Evolutionary conservation across 2,329 filamentous ascomycete genomes (phyloP), one percentile per base, ranked within the genome.

Genomic region (Knoxdaviesia proteae): DNA sequence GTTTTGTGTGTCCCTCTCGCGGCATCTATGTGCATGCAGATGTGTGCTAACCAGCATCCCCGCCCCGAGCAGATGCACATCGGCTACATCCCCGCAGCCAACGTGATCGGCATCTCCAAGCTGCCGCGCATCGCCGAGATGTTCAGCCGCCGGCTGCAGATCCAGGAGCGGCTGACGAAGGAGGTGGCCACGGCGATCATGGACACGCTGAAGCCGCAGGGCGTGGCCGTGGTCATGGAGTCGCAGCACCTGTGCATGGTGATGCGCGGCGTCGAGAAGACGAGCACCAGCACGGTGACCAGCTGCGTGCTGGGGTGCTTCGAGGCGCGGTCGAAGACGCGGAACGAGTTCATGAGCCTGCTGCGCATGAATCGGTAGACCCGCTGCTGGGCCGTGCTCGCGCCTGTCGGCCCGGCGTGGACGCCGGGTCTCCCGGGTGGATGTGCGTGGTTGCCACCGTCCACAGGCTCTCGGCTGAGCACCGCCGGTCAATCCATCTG

Each of bases 291-390:
- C 11, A 96, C 90, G 6, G 90, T 92, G 35, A 98, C 90, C 11
- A 94, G 86, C 64, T 96, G 88, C 58, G 92, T 98, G 62, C 72
- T 96, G n/a, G 90, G 90, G 36, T 87, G 86, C 53, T 93, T 98
- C 68, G 79, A 94, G 55, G 79, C 78, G 47, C 84, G 83, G 52
- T 84, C 84, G 47, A 94, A 94, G 69, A 94, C 88, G 7, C 70
- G 90, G 52, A 92, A 94, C 57, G 90, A 98, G 61, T 98, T 98
- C 55, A 63, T 98, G 55, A 94, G 78, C 52, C 68, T 98, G 34
- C 65, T 79, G 34, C 71, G 71, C 36, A 59, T 86, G 44, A 76
- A 83, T 42, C 43, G 48, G 37, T 48, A 45, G 43, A 43, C 37
- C 38, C 33, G 37, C 8, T 39, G 20, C 20, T 3, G 20, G 20